A percentile compares a stretch with the other conserved stretches of the same genome.
phyloP scores from a whole-genome alignment of 164 flowering plant species.

The Cinnamomum micranthum region DNA sequence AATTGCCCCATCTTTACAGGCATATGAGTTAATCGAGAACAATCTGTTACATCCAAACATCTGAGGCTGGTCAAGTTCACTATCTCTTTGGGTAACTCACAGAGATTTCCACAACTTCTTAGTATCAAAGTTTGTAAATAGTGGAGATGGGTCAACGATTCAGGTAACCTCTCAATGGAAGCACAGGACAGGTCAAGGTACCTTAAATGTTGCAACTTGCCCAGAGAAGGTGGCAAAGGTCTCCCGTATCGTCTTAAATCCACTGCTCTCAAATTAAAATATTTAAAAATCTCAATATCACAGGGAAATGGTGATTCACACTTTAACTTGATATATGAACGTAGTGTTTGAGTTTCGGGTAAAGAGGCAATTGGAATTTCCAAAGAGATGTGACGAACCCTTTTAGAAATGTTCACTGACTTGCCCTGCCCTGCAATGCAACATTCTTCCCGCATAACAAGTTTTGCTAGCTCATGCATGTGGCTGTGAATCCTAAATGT shows the following conservation, averaged over 20 bases:
- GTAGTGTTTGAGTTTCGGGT: not conserved
- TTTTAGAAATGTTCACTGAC: not conserved
- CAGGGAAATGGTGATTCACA: not conserved
- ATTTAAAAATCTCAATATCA: not conserved
- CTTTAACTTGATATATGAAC: not conserved
- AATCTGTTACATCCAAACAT: not conserved
- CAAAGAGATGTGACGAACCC: not conserved
- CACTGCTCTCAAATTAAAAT: not conserved
- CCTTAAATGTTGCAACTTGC: not conserved
- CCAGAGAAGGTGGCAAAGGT: not conserved
- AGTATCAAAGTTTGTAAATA: slow-evolving; percentile 7
- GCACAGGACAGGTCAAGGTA: slow-evolving; percentile 7
- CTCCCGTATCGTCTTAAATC: not conserved
- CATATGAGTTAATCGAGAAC: not conserved
- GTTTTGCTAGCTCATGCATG: not conserved
- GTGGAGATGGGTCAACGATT: not conserved
- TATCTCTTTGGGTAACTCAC: not conserved
- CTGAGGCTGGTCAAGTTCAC: not conserved
- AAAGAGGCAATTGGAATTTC: not conserved
- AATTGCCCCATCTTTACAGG: not conserved
- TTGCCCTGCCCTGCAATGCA: too few relatives aligned
- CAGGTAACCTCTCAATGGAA: slow-evolving; percentile 8
- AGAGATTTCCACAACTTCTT: not conserved
- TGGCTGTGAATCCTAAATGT: not conserved
- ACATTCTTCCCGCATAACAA: not conserved